These are phyloP conservation scores for Akanthomyces dipterigenus DNA, from an alignment of 2,329 filamentous ascomycete species.

Conservation along the genomic window DNA sequence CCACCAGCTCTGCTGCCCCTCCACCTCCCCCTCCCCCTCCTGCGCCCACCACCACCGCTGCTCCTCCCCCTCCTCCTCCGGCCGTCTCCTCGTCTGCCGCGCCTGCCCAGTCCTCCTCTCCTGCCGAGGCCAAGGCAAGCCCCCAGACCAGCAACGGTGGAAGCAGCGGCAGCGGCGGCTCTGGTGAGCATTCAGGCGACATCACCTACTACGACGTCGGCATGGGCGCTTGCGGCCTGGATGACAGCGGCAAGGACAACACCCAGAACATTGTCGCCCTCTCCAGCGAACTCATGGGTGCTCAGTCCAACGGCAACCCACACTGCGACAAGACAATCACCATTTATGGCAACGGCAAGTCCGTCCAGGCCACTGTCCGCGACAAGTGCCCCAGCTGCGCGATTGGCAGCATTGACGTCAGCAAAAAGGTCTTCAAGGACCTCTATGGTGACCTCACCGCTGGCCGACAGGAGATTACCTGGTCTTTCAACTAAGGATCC, in stretches of 20 bases:
- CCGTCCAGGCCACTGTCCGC: constrained; percentile 50
- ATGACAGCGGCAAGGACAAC: constrained; percentile 49
- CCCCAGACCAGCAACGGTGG: not conserved
- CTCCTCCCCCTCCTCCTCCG: constrained; percentile 9
- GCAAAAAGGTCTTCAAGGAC: constrained; percentile 46
- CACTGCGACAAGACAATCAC: constrained; percentile 64
- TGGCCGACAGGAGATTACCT: constrained; percentile 36
- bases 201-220: constrained; percentile 70
- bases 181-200: constrained; percentile 46
- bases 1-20: no score
- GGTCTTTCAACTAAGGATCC: constrained; percentile 38
- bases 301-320: constrained; percentile 58
- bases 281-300: constrained; percentile 56
- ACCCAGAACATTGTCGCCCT: constrained; percentile 62
- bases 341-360: constrained; percentile 54
- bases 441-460: constrained; percentile 40
- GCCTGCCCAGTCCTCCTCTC: constrained; percentile 14
- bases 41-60: constrained; percentile 15
- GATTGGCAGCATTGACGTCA: constrained; percentile 51
- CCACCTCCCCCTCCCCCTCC: not conserved
- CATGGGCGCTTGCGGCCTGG: constrained; percentile 60
- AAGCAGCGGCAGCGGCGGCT: constrained; percentile 13
- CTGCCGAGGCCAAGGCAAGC: not conserved
- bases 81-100: constrained; percentile 12
- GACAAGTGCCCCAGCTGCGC: constrained; percentile 73